A percentile compares a stretch with the other conserved stretches of the same genome.
Conservation (phyloP, 805 yeast genomes). For the Ogataea paraovalis region DNA sequence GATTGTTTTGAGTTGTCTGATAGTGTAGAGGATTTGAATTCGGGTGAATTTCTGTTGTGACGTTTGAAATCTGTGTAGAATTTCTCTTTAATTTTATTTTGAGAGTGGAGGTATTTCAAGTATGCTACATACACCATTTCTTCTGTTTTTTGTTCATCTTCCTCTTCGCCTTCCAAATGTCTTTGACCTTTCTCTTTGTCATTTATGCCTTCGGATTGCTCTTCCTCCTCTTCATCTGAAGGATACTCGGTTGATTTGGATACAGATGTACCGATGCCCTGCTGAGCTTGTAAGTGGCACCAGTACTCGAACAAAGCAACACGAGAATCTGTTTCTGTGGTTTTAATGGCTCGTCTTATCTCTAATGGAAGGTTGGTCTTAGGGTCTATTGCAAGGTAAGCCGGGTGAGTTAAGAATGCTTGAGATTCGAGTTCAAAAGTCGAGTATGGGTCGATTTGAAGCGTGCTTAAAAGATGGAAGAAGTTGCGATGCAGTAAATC, state of each 20-base stretch:
- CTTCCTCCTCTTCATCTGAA: background rate
- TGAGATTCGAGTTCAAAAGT: slow-evolving; percentile 24
- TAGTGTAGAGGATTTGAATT: slow-evolving; percentile 10
- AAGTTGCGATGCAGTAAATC: too few relatives aligned
- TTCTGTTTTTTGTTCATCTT: slow-evolving; percentile 5
- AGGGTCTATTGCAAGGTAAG: slow-evolving; percentile 18
- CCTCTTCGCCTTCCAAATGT: background rate
- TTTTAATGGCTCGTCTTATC: background rate
- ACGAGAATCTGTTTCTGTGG: slow-evolving; percentile 4
- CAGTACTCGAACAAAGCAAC: slow-evolving; percentile 22
- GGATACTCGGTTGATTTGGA: background rate
- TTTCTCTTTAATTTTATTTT: slow-evolving; percentile 9
- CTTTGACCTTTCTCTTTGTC: background rate
- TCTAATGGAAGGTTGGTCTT: slow-evolving; percentile 5
- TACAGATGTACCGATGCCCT: background rate
- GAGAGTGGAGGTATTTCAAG: slow-evolving; percentile 8
- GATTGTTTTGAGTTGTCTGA: slow-evolving; percentile 14
- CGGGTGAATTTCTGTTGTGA: slow-evolving; percentile 10
- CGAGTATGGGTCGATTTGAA: slow-evolving; percentile 17
- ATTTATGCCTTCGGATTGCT: background rate
- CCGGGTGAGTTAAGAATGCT: slow-evolving; percentile 19
- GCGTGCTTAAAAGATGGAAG: slow-evolving; percentile 10
- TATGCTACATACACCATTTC: slow-evolving; percentile 8
- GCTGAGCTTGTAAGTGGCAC: slow-evolving; percentile 8
- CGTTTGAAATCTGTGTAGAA: slow-evolving; percentile 29